Conservation (phyloP, 177 flowering plant species). For the Vitis hybrid region DNA sequence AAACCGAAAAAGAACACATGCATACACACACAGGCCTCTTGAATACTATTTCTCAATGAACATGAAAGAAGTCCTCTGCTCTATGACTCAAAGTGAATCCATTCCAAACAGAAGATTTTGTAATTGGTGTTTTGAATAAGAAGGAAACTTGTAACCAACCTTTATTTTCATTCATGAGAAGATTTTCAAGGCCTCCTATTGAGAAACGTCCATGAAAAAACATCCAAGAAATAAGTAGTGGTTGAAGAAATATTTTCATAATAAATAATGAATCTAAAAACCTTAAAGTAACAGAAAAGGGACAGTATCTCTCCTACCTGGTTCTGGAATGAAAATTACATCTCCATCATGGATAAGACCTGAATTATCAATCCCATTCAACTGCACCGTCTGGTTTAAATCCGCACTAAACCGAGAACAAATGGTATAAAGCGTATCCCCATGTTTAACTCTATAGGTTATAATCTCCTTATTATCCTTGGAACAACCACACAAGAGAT, state of each 20-base stretch:
- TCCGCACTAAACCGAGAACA: conserved; percentile 26
- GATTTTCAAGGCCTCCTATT: conserved; percentile 11
- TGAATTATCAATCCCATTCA: conserved; percentile 19
- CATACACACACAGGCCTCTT: too few relatives aligned
- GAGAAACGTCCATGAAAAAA: too few relatives aligned
- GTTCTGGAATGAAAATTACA: conserved; percentile 27
- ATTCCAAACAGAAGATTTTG: too few relatives aligned
- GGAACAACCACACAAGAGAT: conserved; percentile 31
- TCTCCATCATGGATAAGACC: conserved; percentile 27
- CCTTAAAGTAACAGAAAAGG: too few relatives aligned
- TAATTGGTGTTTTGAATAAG: background rate
- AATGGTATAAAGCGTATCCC: conserved; percentile 33
- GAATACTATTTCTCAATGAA: too few relatives aligned
- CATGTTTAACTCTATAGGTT: conserved; percentile 18
- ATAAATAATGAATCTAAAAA: too few relatives aligned
- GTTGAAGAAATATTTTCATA: too few relatives aligned
- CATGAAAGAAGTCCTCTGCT: too few relatives aligned
- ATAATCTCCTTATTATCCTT: conserved; percentile 2
- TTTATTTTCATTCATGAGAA: conserved; percentile 11
- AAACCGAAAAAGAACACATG: too few relatives aligned
- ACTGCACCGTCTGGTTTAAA: conserved; percentile 13
- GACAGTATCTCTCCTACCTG: conserved; percentile 14
- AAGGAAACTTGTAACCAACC: conserved; percentile 15
- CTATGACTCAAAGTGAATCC: too few relatives aligned
- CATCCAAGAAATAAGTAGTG: too few relatives aligned